Percentiles rank a stretch among this genome's conserved stretches.
Conservation (phyloP, 2,329 filamentous ascomycete species). For the Thyridium curvatum region DNA sequence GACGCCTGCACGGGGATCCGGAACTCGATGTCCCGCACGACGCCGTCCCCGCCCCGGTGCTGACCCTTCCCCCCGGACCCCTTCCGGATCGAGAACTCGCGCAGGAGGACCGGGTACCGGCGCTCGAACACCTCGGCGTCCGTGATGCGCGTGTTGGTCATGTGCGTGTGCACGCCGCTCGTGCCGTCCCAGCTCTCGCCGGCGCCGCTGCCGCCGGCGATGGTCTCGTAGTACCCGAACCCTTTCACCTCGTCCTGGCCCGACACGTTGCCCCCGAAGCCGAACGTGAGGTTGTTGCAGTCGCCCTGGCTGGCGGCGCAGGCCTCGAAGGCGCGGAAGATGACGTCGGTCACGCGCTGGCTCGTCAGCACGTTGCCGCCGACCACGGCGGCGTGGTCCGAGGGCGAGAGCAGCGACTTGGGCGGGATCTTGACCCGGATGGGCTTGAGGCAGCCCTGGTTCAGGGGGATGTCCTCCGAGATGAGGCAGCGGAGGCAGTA, state of each 20-base stretch:
- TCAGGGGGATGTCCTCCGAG: conserved; percentile 74
- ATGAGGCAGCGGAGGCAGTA: conserved; percentile 80
- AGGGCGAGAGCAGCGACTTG: conserved; percentile 67
- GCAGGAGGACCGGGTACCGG: conserved; percentile 66
- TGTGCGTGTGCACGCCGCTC: conserved; percentile 73
- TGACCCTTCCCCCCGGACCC: conserved; percentile 60
- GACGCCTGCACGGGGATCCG: conserved; percentile 70
- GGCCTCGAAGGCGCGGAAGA: conserved; percentile 72
- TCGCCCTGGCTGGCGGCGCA: conserved; percentile 76
- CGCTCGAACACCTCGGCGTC: conserved; percentile 75
- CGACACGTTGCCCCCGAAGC: conserved; percentile 63
- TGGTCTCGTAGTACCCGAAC: conserved; percentile 85
- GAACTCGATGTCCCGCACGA: conserved; percentile 76
- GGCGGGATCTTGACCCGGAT: conserved; percentile 70
- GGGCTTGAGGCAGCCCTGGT: conserved; percentile 76
- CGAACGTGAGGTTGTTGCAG: conserved; percentile 82
- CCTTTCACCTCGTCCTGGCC: conserved; percentile 56
- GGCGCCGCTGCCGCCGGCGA: conserved; percentile 70
- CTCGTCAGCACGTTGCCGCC: conserved; percentile 77
- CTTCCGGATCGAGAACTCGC: conserved; percentile 59
- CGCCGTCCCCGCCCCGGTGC: conserved; percentile 69
- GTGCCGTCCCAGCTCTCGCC: conserved; percentile 68
- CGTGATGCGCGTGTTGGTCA: conserved; percentile 82
- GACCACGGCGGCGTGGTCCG: conserved; percentile 71
- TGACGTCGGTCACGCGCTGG: conserved; percentile 77